Evolutionary conservation across 2,329 filamentous ascomycete genomes (phyloP).

Genomic region (Falciphora oryzae): DNA sequence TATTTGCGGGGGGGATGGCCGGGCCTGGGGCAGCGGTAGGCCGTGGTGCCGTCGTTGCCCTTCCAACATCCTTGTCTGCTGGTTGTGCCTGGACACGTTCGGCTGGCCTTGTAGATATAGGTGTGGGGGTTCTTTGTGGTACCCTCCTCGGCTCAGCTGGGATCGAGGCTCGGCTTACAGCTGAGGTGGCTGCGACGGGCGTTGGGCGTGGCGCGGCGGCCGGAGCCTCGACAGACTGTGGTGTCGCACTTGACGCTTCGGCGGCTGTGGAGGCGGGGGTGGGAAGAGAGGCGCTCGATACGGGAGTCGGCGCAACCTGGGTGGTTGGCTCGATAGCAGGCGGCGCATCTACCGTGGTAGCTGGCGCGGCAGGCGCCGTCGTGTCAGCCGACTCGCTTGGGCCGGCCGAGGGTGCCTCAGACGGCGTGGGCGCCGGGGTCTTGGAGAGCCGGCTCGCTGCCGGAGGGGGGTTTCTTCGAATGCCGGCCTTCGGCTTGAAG

Average conservation of each 20-base stretch:
- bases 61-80: neutral
- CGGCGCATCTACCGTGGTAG: neutral
- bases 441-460: constrained; percentile 16
- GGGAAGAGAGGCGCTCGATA: neutral
- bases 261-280: neutral
- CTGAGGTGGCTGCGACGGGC: no score
- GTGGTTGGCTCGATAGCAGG: constrained; percentile 7
- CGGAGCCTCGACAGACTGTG: neutral
- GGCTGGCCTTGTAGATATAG: neutral
- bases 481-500: constrained; percentile 65
- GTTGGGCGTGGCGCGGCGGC: neutral
- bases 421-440: constrained; percentile 14
- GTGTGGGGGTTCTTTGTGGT: neutral
- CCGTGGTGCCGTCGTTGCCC: neutral
- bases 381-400: constrained; percentile 5
- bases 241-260: neutral
- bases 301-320: constrained; percentile 6
- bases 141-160: neutral
- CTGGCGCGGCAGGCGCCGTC: constrained; percentile 5
- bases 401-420: neutral
- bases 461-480: constrained; percentile 42
- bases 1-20: neutral
- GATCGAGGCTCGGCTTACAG: neutral
- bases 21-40: neutral
- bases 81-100: neutral